Evolutionary conservation across 208 protist genomes (phyloP).

Genomic region (Strigomonas galati): DNA sequence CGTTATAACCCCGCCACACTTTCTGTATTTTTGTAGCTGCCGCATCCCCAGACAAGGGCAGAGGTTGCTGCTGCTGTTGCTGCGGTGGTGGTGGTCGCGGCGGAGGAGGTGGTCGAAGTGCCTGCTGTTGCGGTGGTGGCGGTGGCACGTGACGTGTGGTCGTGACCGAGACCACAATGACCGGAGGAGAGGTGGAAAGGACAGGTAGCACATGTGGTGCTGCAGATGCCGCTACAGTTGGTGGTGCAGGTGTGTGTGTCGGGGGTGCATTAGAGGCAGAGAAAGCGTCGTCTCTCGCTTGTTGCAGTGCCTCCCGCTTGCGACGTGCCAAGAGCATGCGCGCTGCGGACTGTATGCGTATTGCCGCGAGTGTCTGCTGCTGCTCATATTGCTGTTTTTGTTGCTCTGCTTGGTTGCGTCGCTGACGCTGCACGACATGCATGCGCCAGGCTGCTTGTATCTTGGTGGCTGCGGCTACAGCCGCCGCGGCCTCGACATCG

Average conservation of each 20-base stretch:
- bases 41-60: too few species aligned
- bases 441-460: conserved; percentile 19
- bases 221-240: too few species aligned
- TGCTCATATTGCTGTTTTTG: conserved; percentile 6
- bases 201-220: too few species aligned
- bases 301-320: background rate
- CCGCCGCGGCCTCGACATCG: background rate
- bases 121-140: conserved; percentile 27
- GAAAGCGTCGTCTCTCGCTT: background rate
- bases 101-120: conserved; percentile 17
- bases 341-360: conserved; percentile 40
- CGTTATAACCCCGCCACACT: conserved; percentile 55
- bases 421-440: conserved; percentile 41
- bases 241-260: too few species aligned
- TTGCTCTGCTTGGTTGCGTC: background rate
- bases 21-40: too few species aligned
- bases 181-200: too few species aligned
- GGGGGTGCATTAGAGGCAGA: too few species aligned
- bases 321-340: conserved; percentile 57
- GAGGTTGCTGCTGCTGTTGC: conserved; percentile 5
- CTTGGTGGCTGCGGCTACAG: background rate
- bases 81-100: background rate
- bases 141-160: conserved; percentile 28
- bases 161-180: too few species aligned
- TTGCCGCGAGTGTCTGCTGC: conserved; percentile 17